Evolutionary conservation across 208 protist species (phyloP), one percentile per base, ranked within the genome.

Genomic region (Trypanosoma cruzi): DNA sequence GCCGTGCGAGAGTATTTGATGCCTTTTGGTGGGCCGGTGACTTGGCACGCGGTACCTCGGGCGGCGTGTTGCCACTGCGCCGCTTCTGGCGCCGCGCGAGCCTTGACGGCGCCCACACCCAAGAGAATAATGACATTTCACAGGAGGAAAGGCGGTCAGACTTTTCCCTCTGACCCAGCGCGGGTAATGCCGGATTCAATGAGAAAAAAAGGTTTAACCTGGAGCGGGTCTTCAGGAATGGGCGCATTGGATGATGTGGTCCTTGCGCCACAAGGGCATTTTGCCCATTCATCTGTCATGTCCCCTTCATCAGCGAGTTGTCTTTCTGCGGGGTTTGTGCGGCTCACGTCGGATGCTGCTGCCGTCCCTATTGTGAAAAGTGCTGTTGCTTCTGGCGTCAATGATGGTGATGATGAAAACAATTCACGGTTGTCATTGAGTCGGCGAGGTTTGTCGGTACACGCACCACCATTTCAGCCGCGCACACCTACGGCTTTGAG

Each of bases 401-500:
- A 29, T 29, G n/a, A 6, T 56, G 5, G 36, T n/a, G 6, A 57
- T 16, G 48, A 34, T 50, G 13, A 37, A 29, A 31, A 28, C 16
- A 40, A n/a, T 14, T 22, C 48, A 42, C 62, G 31, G 2, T 22
- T 20, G 18, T 24, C 48, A 49, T 46, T 79, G 66, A 79, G 66
- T 50, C 59, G 56, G 22, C 44, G 52, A 13, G 73, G 73, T 8
- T 59, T 79, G 26, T 71, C 66, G 10, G 61, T 79, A 16, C 50
- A 65, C 28, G 73, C 73, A 13, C 40, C 64, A 24, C 66, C 73
- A 24, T 79, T 79, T 64, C 65, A 68, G 22, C 73, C 73, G 13
- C 60, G 52, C 58, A 32, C 42, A 7, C 7, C 22, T 40, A 29
- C 56, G 13, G 32, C 14, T 28, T 18, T 62, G 20, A 22, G 32